Base-by-base conservation (phyloP, 2,329 filamentous ascomycete species). In the Fusarium proliferatum region DNA sequence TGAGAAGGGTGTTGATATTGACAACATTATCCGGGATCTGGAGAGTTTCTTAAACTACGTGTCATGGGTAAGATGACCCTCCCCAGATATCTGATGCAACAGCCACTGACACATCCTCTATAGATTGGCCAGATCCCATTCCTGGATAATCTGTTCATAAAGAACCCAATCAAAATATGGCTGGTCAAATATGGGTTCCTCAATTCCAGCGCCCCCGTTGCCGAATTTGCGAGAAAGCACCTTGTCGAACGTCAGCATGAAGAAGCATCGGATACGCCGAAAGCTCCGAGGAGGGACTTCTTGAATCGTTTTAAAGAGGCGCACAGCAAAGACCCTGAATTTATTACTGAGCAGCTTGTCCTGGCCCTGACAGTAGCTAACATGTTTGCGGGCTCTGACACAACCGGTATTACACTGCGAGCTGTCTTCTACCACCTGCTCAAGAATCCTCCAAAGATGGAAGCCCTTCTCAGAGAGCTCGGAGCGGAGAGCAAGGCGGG, bases 381-480 rank as follows among this genome's bases (percentile, higher is more conserved):
- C 90, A 87, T 87, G 13, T 89, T 92, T 75, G 93, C 93, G 3
- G 93, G 93, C 7, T 92, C 89, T 16, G 93, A 95, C 81, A 95
- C 93, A 5, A 95, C 93, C 0, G 93, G 91, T 48, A 95, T 95
- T 79, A 90, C 88, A 21, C 85, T 95, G 0, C 88, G 88, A 13
- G 87, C 90, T 23, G 88, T 94, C 1, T 93, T 95, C 78, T 95
- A 95, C 82, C 90, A 90, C 80, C 82, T 95, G 10, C 85, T 94
- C 43, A 91, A 90, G 77, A 87, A 90, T 75, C 91, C 91, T 0
- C 12, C 39, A 9, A 67, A 64, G 39, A 87, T 92, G 74, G 77
- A 70, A 4, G 86, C 85, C 85, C 81, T 94, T 63, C 87, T 88
- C 74, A 74, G 81, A 3, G 92, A 94, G 80, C 80, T 94, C 4